A percentile compares a stretch with the other conserved stretches of the same genome.
These are phyloP conservation scores for Oryza rufipogon DNA, from an alignment of 176 grass and related monocot species.

Conservation along the genomic window DNA sequence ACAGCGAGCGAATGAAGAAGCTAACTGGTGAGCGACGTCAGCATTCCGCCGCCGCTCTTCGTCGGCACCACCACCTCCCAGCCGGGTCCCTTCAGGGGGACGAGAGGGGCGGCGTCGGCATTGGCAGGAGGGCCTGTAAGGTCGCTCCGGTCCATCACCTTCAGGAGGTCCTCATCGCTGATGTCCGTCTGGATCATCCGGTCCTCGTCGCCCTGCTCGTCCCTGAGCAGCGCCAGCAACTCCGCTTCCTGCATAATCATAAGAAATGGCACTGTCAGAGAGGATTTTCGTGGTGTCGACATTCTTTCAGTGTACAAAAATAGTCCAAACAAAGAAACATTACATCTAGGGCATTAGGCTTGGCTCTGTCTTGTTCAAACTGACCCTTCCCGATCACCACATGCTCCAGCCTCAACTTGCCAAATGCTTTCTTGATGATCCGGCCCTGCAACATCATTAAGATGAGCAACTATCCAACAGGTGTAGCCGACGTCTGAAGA, in stretches of 20 bases:
- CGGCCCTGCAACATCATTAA: slow-evolving; percentile 53
- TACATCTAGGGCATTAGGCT: slow-evolving; percentile 70
- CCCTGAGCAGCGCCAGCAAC: slow-evolving; percentile 74
- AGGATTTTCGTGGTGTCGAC: background rate
- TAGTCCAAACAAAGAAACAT: background rate
- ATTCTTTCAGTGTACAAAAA: background rate
- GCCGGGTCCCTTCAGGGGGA: slow-evolving; percentile 78
- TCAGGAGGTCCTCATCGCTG: slow-evolving; percentile 65
- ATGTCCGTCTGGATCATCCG: slow-evolving; percentile 85
- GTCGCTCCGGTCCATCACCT: slow-evolving; percentile 76
- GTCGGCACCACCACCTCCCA: slow-evolving; percentile 88
- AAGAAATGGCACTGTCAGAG: background rate
- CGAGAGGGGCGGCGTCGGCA: background rate
- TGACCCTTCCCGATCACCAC: slow-evolving; percentile 95
- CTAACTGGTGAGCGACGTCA: slow-evolving; percentile 71
- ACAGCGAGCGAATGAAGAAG: background rate
- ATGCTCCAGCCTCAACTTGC: slow-evolving; percentile 87
- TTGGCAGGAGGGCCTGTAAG: slow-evolving; percentile 28
- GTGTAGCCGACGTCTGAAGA: background rate
- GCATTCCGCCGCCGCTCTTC: slow-evolving; percentile 71
- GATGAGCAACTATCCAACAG: background rate
- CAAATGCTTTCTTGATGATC: slow-evolving; percentile 91
- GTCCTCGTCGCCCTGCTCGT: slow-evolving; percentile 73
- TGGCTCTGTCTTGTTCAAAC: slow-evolving; percentile 77
- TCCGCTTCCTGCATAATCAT: slow-evolving; percentile 59